Evolutionary conservation across 2,329 filamentous ascomycete genomes (phyloP).

Genomic region (Periconia macrospinosa): DNA sequence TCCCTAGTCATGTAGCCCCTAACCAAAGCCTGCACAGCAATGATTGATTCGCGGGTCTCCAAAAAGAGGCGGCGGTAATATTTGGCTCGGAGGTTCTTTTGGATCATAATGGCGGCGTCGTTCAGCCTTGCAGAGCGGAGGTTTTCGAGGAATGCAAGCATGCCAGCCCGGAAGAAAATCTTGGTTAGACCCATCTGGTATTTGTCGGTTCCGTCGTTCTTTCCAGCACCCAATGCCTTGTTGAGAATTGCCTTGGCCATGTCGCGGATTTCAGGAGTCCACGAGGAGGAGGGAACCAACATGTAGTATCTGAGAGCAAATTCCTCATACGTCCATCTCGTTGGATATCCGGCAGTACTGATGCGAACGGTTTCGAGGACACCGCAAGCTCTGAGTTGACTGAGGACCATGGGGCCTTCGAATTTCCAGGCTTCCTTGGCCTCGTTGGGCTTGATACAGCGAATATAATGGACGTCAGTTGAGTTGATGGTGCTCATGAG

Average conservation of each 20-base stretch:
- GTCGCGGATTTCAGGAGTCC: constrained; percentile 90
- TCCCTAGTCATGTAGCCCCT: constrained; percentile 78
- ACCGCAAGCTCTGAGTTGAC: constrained; percentile 95
- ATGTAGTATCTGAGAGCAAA: constrained; percentile 98
- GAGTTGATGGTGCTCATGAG: constrained; percentile 97
- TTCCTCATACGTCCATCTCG: constrained; percentile 98
- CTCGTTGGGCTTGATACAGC: constrained; percentile 99
- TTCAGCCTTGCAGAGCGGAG: constrained; percentile 87
- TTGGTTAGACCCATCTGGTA: constrained; percentile 98
- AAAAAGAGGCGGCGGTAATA: constrained; percentile 93
- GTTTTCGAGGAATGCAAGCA: constrained; percentile 97
- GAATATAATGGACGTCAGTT: constrained; percentile 98
- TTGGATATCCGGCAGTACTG: constrained; percentile 95
- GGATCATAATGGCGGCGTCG: constrained; percentile 94
- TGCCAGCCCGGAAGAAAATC: constrained; percentile 98
- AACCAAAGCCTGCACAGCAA: constrained; percentile 75
- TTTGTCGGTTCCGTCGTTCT: constrained; percentile 75
- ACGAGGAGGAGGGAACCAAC: constrained; percentile 84
- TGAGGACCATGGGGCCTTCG: constrained; percentile 97
- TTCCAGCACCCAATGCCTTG: constrained; percentile 74
- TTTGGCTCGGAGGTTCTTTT: constrained; percentile 95
- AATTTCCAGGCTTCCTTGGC: constrained; percentile 97
- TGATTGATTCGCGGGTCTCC: constrained; percentile 78
- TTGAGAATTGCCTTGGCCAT: constrained; percentile 93
- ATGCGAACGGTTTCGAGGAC: constrained; percentile 98